Percentiles rank a stretch among this genome's conserved stretches.
Conservation (phyloP, 2,329 filamentous ascomycete species). For the Sphaerulina populicola region DNA sequence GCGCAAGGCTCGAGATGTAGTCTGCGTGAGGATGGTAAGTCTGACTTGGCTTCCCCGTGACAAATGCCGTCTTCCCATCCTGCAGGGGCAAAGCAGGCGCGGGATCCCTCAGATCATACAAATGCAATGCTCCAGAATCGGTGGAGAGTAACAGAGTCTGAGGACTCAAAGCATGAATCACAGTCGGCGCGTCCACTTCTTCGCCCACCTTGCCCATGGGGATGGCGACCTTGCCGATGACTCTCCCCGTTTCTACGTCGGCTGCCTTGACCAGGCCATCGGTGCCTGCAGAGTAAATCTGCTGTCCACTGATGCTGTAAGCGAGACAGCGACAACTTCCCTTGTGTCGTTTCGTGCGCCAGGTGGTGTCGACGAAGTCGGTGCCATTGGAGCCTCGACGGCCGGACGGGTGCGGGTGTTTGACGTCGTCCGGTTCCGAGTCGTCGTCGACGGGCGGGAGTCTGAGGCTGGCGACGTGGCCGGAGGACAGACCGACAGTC, state of each 20-base stretch:
- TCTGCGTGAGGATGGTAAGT: slow-evolving; percentile 84
- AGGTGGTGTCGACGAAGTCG: slow-evolving; percentile 70
- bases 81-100: slow-evolving; percentile 40
- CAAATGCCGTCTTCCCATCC: slow-evolving; percentile 37
- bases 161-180: slow-evolving; percentile 75
- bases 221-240: slow-evolving; percentile 73
- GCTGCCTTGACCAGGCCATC: slow-evolving; percentile 58
- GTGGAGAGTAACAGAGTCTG: slow-evolving; percentile 83
- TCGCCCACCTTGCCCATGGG: slow-evolving; percentile 45
- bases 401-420: slow-evolving; percentile 6
- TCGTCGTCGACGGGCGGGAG: slow-evolving; percentile 53
- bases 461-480: slow-evolving; percentile 77
- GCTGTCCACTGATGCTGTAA: slow-evolving; percentile 69
- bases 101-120: slow-evolving; percentile 65
- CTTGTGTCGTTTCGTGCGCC: slow-evolving; percentile 85
- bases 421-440: slow-evolving; percentile 28
- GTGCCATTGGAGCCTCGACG: slow-evolving; percentile 51
- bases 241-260: slow-evolving; percentile 52
- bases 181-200: slow-evolving; percentile 62
- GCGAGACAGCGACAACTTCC: slow-evolving; percentile 78
- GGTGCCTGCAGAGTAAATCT: slow-evolving; percentile 54
- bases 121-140: slow-evolving; percentile 80
- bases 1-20: slow-evolving; percentile 80
- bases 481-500: slow-evolving; percentile 73
- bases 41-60: slow-evolving; percentile 58